These are phyloP conservation scores for Rhododendron vialii DNA, from an alignment of 148 eudicot species.

Conservation along the genomic window DNA sequence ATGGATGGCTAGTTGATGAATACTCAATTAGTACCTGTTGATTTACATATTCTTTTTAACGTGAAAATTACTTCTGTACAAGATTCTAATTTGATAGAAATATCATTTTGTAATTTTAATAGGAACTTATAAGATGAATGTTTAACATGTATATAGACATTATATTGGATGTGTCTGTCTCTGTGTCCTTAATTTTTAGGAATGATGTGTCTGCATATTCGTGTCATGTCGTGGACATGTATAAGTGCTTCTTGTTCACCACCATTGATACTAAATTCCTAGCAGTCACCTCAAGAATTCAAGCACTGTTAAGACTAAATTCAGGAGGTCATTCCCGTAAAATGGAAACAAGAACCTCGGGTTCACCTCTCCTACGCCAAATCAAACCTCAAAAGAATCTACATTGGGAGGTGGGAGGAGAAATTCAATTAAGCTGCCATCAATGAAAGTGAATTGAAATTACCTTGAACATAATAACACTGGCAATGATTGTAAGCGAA, in stretches of 20 bases:
- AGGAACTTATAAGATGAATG: background rate
- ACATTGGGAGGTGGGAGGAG: background rate
- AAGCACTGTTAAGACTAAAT: background rate
- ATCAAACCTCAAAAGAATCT: background rate
- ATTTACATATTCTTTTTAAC: background rate
- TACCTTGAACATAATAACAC: conserved; percentile 70
- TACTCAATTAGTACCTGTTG: background rate
- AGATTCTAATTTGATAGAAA: background rate
- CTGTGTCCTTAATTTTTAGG: background rate
- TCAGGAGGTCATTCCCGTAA: background rate
- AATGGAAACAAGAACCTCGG: background rate
- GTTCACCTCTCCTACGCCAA: background rate
- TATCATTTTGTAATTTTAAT: background rate
- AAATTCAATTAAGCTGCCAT: background rate
- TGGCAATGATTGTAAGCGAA: conserved; percentile 57
- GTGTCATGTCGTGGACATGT: background rate
- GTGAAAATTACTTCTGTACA: background rate
- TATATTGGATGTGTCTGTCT: background rate
- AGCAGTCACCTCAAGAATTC: background rate
- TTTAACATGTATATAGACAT: background rate
- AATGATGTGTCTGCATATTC: background rate
- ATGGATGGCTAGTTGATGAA: background rate
- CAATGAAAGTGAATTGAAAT: background rate
- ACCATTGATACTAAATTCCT: background rate
- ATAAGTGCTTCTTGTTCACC: background rate